phyloP scores from a whole-genome alignment of 179 eudicot genomes.

The Beta macrorhiza region DNA sequence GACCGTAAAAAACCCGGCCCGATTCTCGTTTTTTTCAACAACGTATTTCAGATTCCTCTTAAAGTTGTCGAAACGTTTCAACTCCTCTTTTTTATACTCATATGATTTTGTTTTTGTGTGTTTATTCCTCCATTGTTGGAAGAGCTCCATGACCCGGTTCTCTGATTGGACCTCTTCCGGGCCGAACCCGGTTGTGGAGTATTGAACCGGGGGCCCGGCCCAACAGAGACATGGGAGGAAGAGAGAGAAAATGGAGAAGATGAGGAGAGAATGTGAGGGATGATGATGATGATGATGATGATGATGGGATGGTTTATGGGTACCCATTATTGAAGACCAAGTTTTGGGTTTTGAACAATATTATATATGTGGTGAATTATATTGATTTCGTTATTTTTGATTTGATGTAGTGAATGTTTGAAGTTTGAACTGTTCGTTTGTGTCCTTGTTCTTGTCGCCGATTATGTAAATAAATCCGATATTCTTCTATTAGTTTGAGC shows the following conservation, averaged over 20 bases:
- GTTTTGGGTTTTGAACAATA: neutral
- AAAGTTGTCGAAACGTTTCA: constrained; percentile 46
- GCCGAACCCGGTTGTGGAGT: constrained; percentile 38
- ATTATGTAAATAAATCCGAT: too few species aligned
- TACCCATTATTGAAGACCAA: constrained; percentile 17
- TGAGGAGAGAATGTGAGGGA: neutral
- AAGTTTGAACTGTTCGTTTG: neutral
- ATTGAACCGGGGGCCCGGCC: constrained; percentile 37
- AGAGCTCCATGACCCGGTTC: constrained; percentile 43
- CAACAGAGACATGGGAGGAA: constrained; percentile 32
- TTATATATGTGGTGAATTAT: neutral
- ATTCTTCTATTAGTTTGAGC: too few species aligned
- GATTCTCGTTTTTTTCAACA: constrained; percentile 36
- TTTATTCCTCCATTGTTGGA: constrained; percentile 53
- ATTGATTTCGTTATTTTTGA: neutral
- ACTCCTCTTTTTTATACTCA: constrained; percentile 33
- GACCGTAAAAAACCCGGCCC: constrained; percentile 36
- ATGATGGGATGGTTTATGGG: constrained; percentile 9
- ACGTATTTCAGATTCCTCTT: constrained; percentile 47
- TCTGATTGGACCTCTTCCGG: constrained; percentile 34
- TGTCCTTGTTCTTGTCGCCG: too few species aligned
- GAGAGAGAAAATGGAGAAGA: constrained; percentile 31
- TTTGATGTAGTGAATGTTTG: neutral
- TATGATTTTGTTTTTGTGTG: constrained; percentile 48
- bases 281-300: constrained; percentile 11